Evolutionary conservation across 2,329 filamentous ascomycete species (phyloP).

Genomic region (Ceratocystis huliohia): DNA sequence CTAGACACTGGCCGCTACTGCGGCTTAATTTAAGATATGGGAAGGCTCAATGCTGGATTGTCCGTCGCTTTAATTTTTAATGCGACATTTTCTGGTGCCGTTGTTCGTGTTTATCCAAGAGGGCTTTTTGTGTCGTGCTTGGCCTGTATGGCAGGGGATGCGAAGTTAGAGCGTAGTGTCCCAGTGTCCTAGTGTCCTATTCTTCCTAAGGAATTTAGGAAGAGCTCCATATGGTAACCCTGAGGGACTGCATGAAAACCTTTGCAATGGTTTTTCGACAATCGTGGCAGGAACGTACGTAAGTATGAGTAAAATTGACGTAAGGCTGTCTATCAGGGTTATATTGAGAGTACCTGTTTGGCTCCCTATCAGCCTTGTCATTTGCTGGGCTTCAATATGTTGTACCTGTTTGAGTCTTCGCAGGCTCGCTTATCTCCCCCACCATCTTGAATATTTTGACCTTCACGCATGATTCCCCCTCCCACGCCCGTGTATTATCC

Average conservation of each 20-base stretch:
- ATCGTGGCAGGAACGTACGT: background rate
- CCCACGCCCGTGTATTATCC: too few species aligned
- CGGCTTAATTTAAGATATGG: background rate
- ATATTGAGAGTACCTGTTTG: too few species aligned
- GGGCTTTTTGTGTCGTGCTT: background rate
- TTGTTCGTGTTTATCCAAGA: background rate
- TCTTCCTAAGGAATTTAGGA: background rate
- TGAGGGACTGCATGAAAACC: background rate
- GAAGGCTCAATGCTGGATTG: background rate
- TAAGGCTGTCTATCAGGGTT: too few species aligned
- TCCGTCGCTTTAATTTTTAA: background rate
- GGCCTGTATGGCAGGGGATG: background rate
- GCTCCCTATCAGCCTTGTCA: too few species aligned
- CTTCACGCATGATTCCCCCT: too few species aligned
- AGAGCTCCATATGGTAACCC: background rate
- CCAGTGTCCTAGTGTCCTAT: background rate
- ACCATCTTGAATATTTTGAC: too few species aligned
- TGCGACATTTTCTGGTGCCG: background rate
- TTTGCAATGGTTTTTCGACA: background rate
- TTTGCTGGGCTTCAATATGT: too few species aligned
- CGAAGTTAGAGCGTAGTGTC: too few species aligned
- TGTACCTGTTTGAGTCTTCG: too few species aligned
- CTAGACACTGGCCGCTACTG: background rate
- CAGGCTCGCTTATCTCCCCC: too few species aligned
- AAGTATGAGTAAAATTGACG: too few species aligned